Evolutionary conservation across 495 filamentous ascomycete genomes (phyloP).

Genomic region (Tuber calosporum): DNA sequence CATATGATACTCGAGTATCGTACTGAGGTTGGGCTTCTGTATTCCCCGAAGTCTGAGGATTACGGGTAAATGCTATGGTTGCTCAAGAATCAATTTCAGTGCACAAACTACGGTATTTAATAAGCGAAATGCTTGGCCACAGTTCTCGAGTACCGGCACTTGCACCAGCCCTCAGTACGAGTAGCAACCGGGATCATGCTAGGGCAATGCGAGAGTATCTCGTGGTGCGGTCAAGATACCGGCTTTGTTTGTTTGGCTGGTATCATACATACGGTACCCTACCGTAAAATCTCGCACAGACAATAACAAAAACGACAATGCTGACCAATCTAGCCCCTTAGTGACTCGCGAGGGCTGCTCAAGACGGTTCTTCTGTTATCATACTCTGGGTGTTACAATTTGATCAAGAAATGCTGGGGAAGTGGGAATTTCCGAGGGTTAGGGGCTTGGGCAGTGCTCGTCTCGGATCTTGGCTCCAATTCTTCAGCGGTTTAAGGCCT

Average conservation of each 20-base stretch:
- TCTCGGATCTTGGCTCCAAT: background rate
- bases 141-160: background rate
- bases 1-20: too few relatives aligned
- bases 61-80: background rate
- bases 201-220: background rate
- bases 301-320: background rate
- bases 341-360: background rate
- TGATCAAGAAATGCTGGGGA: background rate
- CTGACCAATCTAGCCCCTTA: background rate
- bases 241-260: background rate
- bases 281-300: background rate
- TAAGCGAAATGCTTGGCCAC: background rate
- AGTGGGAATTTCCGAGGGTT: background rate
- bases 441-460: background rate
- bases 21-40: background rate
- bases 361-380: background rate
- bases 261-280: background rate
- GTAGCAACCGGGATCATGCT: background rate
- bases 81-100: background rate
- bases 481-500: background rate
- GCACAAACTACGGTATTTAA: too few relatives aligned
- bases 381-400: background rate
- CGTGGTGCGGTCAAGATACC: background rate
- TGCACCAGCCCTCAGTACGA: background rate
- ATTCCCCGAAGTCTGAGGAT: background rate